Conservation (phyloP, 2,329 filamentous ascomycete genomes). For the Didymella glomerata region DNA sequence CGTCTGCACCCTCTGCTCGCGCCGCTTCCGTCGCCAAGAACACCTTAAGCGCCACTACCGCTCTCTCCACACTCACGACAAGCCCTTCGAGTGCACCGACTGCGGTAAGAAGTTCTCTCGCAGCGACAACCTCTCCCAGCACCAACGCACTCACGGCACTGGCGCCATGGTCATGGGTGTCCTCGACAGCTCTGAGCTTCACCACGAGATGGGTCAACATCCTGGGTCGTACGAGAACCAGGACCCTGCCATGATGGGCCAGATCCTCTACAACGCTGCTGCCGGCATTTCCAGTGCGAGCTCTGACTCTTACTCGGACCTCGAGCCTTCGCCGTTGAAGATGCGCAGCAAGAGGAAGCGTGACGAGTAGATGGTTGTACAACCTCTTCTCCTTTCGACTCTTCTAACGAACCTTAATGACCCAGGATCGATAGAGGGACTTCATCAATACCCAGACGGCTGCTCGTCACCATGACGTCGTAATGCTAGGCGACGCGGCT, state of each 20-base stretch:
- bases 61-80: slow-evolving; percentile 97
- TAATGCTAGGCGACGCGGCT: slow-evolving; percentile 45
- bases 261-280: slow-evolving; percentile 52
- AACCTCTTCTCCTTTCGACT: slow-evolving; percentile 35
- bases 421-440: slow-evolving; percentile 41
- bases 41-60: slow-evolving; percentile 98
- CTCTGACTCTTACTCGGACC: slow-evolving; percentile 49
- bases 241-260: slow-evolving; percentile 50
- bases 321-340: slow-evolving; percentile 52
- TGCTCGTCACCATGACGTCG: slow-evolving; percentile 43
- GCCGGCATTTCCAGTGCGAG: slow-evolving; percentile 48
- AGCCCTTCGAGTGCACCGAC: slow-evolving; percentile 97
- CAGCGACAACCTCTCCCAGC: slow-evolving; percentile 96
- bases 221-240: slow-evolving; percentile 44
- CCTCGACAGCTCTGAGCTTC: slow-evolving; percentile 72
- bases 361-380: slow-evolving; percentile 57
- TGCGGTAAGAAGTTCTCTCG: slow-evolving; percentile 99
- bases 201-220: slow-evolving; percentile 57
- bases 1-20: slow-evolving; percentile 93
- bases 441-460: slow-evolving; percentile 23
- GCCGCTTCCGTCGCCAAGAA: slow-evolving; percentile 96
- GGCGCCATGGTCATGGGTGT: slow-evolving; percentile 92
- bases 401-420: slow-evolving; percentile 49
- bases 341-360: slow-evolving; percentile 82
- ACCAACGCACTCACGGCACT: slow-evolving; percentile 90